phyloP scores from a whole-genome alignment of 148 eudicot species.

The Pouteria glomerata region DNA sequence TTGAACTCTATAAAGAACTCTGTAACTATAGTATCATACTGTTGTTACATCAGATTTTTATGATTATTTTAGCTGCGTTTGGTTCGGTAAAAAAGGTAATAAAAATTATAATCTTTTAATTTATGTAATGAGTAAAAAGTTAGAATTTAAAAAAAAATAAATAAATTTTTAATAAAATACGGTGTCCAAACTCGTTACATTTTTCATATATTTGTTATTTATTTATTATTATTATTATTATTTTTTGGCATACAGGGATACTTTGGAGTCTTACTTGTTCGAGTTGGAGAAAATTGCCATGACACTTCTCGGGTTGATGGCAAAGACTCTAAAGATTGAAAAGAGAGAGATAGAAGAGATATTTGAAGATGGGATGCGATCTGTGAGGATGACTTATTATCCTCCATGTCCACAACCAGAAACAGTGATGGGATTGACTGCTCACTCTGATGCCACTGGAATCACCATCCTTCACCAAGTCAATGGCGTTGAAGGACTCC shows the following conservation, averaged over 20 bases:
- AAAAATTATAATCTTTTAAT: too few relatives aligned
- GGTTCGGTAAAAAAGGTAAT: too few relatives aligned
- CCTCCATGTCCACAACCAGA: conserved; percentile 19
- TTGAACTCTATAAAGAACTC: too few relatives aligned
- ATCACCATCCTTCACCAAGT: conserved; percentile 20
- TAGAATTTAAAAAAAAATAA: too few relatives aligned
- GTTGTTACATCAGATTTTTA: too few relatives aligned
- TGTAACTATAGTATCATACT: too few relatives aligned
- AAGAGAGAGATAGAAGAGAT: conserved; percentile 11
- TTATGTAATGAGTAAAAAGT: too few relatives aligned
- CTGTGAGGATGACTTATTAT: conserved; percentile 20
- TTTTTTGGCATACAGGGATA: conserved; percentile 9
- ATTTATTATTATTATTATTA: too few relatives aligned
- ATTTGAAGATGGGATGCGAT: conserved; percentile 18
- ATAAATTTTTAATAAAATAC: too few relatives aligned
- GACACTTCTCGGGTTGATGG: conserved; percentile 7
- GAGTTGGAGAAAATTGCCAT: conserved; percentile 18
- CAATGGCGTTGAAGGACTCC: conserved; percentile 14
- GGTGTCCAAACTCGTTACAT: too few relatives aligned
- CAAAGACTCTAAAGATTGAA: conserved; percentile 12
- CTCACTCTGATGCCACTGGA: conserved; percentile 14
- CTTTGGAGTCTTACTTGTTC: conserved; percentile 12
- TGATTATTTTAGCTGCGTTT: too few relatives aligned
- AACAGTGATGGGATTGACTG: conserved; percentile 10
- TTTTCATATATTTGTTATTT: too few relatives aligned